Evolutionary conservation across 306 rosid species (phyloP), one percentile per base, ranked within the genome.

Genomic region (Cucumis hystrix): DNA sequence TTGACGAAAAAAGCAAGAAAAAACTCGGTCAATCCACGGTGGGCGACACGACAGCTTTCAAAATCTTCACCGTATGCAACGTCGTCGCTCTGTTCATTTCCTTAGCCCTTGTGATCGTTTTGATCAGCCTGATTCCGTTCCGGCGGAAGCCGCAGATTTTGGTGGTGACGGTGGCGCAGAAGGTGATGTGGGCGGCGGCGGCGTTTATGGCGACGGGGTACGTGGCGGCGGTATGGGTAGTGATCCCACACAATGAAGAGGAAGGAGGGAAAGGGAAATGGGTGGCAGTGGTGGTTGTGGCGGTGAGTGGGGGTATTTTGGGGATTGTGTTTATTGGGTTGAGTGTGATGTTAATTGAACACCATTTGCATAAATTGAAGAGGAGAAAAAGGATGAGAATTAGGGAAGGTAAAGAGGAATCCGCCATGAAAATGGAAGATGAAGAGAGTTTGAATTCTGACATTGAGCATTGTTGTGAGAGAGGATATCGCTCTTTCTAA

Each of bases 61-160:
- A 89, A 75, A 89, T 92, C 25, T 92, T 90, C 84, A 83, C 82
- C 37, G 75, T 92, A 66, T 83, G 94, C 85, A 92, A 92, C 59
- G 76, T 78, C 60, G 60, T 92, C n/a, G 96, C 98, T 4, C 9
- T 92, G 51, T 90, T 90, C 88, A 84, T 88, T 9, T 90, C 96
- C 28, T 82, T 90, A 2, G 82, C 87, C 7, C 77, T 90, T 14
- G 94, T 92, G 14, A 80, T 92, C 41, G 87, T 89, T 66, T 84
- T 90, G 21, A 91, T 92, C 23, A 92, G 98, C 80, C 76, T 92
- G 75, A 86, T 92, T 80, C 96, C 96, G 1, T 92, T 82, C 45
- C 81, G 79, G 54, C 88, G 89, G 74, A 90, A 88, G 63, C 60
- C 91, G 35, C 83, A 81, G 41, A 84, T 82, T 40, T 81, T 75